These are phyloP conservation scores for Clavulina sp. DNA, from an alignment of 768 basidiomycete genomes.

Conservation along the genomic window DNA sequence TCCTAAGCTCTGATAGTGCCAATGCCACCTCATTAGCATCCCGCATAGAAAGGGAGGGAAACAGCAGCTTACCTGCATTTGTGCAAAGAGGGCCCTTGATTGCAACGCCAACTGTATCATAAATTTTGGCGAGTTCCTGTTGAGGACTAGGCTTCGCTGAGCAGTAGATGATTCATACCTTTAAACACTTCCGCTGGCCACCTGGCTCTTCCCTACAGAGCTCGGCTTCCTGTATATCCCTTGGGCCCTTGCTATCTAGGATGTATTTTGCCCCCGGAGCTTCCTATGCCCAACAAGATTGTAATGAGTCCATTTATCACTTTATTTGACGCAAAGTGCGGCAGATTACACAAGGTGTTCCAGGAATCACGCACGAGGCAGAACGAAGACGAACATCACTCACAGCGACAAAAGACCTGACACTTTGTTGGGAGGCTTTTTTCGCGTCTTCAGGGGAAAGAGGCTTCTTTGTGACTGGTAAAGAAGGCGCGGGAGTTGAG, in stretches of 20 bases:
- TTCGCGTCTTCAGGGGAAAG: no score
- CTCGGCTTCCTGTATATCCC: not conserved
- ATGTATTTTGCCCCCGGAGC: not conserved
- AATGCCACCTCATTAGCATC: not conserved
- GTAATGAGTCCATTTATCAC: no score
- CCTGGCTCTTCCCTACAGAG: not conserved
- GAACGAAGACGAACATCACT: no score
- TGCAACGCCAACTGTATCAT: not conserved
- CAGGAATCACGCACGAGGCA: no score
- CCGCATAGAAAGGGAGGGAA: no score
- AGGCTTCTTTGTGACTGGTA: no score
- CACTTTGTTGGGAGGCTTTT: no score
- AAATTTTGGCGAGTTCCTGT: not conserved
- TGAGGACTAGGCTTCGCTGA: not conserved
- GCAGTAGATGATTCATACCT: not conserved
- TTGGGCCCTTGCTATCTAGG: not conserved
- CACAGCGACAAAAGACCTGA: no score
- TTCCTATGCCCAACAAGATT: no score
- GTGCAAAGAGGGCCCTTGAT: not conserved
- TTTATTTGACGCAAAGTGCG: no score
- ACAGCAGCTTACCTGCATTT: slow-evolving; percentile 16
- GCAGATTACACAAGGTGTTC: no score
- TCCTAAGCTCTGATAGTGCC: not conserved
- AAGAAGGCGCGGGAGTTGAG: no score
- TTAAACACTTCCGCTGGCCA: not conserved